Evolutionary conservation across 352 stramenopile species (phyloP), one percentile per base, ranked within the genome.

Genomic region (Globisporangium nodosum): DNA sequence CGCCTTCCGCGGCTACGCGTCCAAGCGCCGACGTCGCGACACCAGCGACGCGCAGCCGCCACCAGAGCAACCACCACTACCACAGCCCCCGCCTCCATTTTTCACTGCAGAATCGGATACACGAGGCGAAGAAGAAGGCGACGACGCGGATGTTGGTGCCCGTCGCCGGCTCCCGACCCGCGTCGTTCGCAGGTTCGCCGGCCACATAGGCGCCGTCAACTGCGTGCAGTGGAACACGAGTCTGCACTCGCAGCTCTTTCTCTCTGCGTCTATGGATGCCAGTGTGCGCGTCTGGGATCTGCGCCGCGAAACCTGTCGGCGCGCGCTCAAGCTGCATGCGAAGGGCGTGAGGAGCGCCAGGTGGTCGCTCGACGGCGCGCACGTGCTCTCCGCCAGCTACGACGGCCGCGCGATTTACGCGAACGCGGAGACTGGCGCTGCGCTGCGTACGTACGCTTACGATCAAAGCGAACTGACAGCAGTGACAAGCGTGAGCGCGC

Each of bases 211-310:
- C 12, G 61, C 60, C 0, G 53, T 87, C 13, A 71, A 72, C 35
- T 62, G 63, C 43, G 20, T 85, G 27, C 62, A 79, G 15, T 89
- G 79, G 79, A 79, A 76, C 59, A 64, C 64, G 4, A 54, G 12
- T 6, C 33, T 15, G 13, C 65, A 66, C 16, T 30, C 66, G 3
- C 16, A 62, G 15, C 61, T 85, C 16, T 78, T 87, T 47, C 56
- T 86, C 0, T 86, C 79, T 5, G 73, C 76, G n/a, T 83, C 76
- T 0, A 85, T 87, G 79, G 79, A 89, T 61, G 51, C 56, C 31
- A 73, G 65, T 1, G 65, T 86, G 3, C 71, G 73, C 7, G 53
- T 89, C 6, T 89, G 79, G 79, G 65, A 63, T 58, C 42, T 43
- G 35, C 61, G 63, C 3, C 39, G 54, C 15, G 43, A 51, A 8